Evolutionary conservation across 805 yeast genomes (phyloP), one percentile per base, ranked within the genome.

Genomic region (Alloascoidea hylecoeti): DNA sequence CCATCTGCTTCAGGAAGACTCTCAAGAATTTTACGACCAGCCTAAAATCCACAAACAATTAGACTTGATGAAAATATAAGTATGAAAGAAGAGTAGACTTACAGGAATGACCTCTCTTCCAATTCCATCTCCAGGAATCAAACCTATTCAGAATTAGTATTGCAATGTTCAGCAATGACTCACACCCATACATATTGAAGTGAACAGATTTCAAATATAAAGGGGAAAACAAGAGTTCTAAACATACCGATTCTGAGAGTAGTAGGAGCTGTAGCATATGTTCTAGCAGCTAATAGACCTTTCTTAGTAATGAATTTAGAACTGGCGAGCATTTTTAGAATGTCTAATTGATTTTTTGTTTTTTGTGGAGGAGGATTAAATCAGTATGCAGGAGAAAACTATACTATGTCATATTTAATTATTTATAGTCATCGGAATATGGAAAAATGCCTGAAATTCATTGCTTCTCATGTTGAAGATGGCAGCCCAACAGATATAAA

Each of bases 81-180:
- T 9, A 35, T 13, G 16, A 3, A 15, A 28, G 14, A 9, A n/a
- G 18, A 3, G 15, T 17, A 33, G 17, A 36, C 52, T 6, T 44
- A 49, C 95, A 44, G 98, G 98, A 43, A 92, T 88, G 35, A 92
- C 98, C 63, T 92, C 98, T 53, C 81, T 75, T 40, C 98, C 98
- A 49, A 92, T 92, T 47, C 98, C 98, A 58, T 92, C 98, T 56
- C 98, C 98, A 38, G 98, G 96, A 49, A 92, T 88, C 54, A 92
- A 70, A 42, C 83, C 79, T 39, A 16, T 4, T n/a, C n/a, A 16
- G 18, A 23, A 23, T 23, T 23, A n/a, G 9, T 23, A 23, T 9
- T 9, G 13, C 9, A 23, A 23, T 9, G n/a, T 9, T 23, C 13
- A 23, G 13, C 30, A 9, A 9, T 23, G 9, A 23, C n/a, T 23